Percentiles rank a stretch among this genome's conserved stretches.
phyloP scores from a whole-genome alignment of 345 rosid species.

The Cardamine resedifolia region DNA sequence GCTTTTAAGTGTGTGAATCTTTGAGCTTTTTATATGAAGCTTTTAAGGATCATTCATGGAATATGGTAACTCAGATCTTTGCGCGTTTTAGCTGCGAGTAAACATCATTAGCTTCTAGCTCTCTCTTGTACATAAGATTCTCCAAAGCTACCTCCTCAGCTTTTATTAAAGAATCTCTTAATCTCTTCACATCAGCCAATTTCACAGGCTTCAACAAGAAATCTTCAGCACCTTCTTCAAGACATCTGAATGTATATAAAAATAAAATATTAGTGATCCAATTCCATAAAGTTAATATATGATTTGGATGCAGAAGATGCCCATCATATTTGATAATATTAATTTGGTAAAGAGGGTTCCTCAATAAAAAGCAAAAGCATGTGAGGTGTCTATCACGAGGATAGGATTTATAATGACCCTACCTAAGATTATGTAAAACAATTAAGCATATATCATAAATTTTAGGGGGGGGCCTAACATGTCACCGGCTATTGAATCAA shows the following conservation, averaged over 20 bases:
- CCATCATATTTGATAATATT: slow-evolving; percentile 22
- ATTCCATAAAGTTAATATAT: slow-evolving; percentile 3
- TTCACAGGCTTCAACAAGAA: slow-evolving; percentile 78
- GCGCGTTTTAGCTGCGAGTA: slow-evolving; percentile 37
- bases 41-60: neutral
- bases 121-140: slow-evolving; percentile 44
- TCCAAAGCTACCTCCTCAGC: slow-evolving; percentile 33
- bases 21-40: slow-evolving; percentile 1
- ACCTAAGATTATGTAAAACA: slow-evolving; percentile 30
- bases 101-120: slow-evolving; percentile 28
- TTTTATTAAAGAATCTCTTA: slow-evolving; percentile 56
- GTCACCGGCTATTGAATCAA: slow-evolving; percentile 37
- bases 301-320: slow-evolving; percentile 24
- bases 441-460: slow-evolving; percentile 15
- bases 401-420: slow-evolving; percentile 33
- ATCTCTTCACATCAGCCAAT: slow-evolving; percentile 66
- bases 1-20: neutral
- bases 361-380: slow-evolving; percentile 26
- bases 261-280: slow-evolving; percentile 12
- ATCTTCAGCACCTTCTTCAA: slow-evolving; percentile 96
- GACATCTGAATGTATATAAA: slow-evolving; percentile 51
- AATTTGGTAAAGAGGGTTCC: slow-evolving; percentile 11
- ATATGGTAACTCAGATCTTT: slow-evolving; percentile 31
- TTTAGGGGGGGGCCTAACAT: slow-evolving; percentile 19
- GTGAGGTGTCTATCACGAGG: slow-evolving; percentile 36